Base-by-base conservation (phyloP, 2,329 filamentous ascomycete species). In the Alternaria ventricosa region DNA sequence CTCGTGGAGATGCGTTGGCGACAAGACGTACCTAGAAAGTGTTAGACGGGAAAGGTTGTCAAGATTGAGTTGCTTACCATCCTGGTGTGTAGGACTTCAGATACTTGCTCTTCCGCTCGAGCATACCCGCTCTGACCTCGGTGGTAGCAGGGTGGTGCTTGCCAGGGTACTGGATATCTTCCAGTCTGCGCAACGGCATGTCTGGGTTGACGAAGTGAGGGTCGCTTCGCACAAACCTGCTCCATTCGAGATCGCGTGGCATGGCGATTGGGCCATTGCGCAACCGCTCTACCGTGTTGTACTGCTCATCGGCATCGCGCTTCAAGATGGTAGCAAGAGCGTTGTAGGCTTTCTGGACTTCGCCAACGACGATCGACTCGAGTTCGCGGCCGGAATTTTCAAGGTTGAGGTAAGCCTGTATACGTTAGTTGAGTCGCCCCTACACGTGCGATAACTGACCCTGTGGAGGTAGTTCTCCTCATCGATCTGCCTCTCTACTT, bases 61-160 rank as follows among this genome's bases (percentile, higher is more conserved):
- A 3, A 25, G 47, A 27, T 11, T 6, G 11, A 4, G 4, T 12
- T 15, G 83, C 90, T 82, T 84, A 95, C 94, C 95, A 98, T 76
- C 95, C 95, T 25, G 94, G 92, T 8, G 94, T 96, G 80, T 97
- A 97, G 79, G 94, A 97, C 84, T 97, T 98, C 65, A 99, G 84
- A 76, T 98, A 99, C 78, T 98, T 99, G 87, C 94, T 97, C 89
- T 98, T 98, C 70, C 96, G 91, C 84, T 99, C 96, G 36, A 99
- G 84, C 81, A 97, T 89, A 3, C 96, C 96, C 20, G 93, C 93
- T 64, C 94, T 87, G 57, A 99, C 92, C 80, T 98, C 95, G 65
- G 92, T 84, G 78, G 85, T 93, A 80, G 92, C 89, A 65, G 92
- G 89, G 79, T 97, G 92, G 72, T 97, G 88, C 76, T 93, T 93